These are phyloP conservation scores for Maudiozyma serrabonitensis DNA, from an alignment of 805 yeast species.

Conservation along the genomic window DNA sequence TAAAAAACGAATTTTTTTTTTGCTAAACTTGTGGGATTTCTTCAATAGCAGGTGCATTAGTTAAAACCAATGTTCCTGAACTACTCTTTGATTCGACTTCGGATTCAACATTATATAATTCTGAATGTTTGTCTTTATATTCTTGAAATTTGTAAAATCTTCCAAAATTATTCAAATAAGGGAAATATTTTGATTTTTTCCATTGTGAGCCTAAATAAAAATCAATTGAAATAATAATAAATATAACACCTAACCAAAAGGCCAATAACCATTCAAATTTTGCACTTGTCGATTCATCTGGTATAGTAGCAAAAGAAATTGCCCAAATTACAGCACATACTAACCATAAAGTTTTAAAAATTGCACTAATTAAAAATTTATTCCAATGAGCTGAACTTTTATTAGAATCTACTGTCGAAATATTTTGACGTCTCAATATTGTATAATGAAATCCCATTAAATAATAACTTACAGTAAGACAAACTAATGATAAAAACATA, in stretches of 20 bases:
- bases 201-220: conserved; percentile 53
- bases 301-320: conserved; percentile 46
- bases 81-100: not conserved
- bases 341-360: conserved; percentile 57
- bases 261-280: conserved; percentile 78
- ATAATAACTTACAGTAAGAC: conserved; percentile 37
- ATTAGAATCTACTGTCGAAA: conserved; percentile 7
- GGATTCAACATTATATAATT: not conserved
- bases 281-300: conserved; percentile 42
- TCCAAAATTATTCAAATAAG: conserved; percentile 17
- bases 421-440: conserved; percentile 22
- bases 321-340: conserved; percentile 58
- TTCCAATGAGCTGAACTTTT: conserved; percentile 31
- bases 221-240: conserved; percentile 57
- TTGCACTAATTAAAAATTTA: conserved; percentile 39
- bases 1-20: not conserved
- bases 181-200: conserved; percentile 22
- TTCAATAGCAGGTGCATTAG: too few relatives aligned
- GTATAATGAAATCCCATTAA: conserved; percentile 38
- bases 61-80: not conserved
- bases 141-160: conserved; percentile 22
- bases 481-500: conserved; percentile 44
- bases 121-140: not conserved
- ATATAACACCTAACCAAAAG: conserved; percentile 72
- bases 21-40: too few relatives aligned